phyloP scores from a whole-genome alignment of 2,329 filamentous ascomycete species.

The Achaetomium macrosporum region DNA sequence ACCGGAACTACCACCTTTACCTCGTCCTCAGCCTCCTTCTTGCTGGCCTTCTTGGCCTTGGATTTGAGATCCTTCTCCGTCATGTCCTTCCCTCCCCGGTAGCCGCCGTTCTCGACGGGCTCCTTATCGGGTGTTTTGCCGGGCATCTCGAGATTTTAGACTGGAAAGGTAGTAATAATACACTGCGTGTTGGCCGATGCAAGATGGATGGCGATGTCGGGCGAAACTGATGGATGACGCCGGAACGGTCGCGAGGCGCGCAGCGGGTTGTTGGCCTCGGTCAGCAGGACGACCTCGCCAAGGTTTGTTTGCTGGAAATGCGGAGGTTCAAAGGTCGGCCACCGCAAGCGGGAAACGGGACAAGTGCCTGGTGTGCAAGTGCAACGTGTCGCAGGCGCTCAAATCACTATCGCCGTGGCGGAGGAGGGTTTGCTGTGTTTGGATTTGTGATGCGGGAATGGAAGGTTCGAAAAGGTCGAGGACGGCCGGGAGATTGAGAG shows the following conservation, averaged over 20 bases:
- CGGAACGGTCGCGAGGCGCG: slow-evolving; percentile 22
- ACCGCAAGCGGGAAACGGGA: slow-evolving; percentile 1
- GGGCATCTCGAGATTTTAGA: slow-evolving; percentile 48
- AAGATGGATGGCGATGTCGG: slow-evolving; percentile 12
- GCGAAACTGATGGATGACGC: slow-evolving; percentile 5
- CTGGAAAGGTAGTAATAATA: background rate
- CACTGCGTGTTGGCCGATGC: slow-evolving; percentile 13
- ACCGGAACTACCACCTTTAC: slow-evolving; percentile 78
- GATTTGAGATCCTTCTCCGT: slow-evolving; percentile 59
- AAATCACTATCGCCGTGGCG: slow-evolving; percentile 5
- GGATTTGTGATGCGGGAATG: slow-evolving; percentile 14
- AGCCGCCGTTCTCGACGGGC: slow-evolving; percentile 60
- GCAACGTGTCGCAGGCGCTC: slow-evolving; percentile 3
- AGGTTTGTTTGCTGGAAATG: slow-evolving; percentile 15
- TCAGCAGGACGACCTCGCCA: slow-evolving; percentile 12
- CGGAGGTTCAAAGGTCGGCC: slow-evolving; percentile 17
- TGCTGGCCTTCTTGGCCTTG: slow-evolving; percentile 57
- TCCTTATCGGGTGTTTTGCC: slow-evolving; percentile 69
- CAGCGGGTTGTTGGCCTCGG: slow-evolving; percentile 15
- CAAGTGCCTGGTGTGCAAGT: slow-evolving; percentile 1
- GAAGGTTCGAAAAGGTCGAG: slow-evolving; percentile 16
- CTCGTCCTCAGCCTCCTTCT: slow-evolving; percentile 69
- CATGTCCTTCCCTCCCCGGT: slow-evolving; percentile 62
- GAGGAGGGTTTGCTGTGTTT: slow-evolving; percentile 6
- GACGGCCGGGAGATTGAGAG: slow-evolving; percentile 15